Evolutionary conservation across 75 land plant species (phyloP), one percentile per base, ranked within the genome.

Genomic region (Sequoiadendron giganteum): DNA sequence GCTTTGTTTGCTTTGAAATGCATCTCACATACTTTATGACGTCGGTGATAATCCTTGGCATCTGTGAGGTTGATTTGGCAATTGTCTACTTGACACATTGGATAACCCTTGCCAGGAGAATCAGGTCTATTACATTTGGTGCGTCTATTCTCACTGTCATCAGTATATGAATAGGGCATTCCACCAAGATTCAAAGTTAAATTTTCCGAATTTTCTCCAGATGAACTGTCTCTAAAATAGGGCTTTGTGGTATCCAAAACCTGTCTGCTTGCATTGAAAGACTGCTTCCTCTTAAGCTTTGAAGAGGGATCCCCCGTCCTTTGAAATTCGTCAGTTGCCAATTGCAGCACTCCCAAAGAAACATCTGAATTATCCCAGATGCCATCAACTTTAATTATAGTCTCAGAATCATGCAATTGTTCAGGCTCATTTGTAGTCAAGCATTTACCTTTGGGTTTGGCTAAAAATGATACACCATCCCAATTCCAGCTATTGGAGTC

Each of bases 11-110:
- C 91, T 89, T 97, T 97, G 84, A 95, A 96, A 78, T 97, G 99
- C 52, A 87, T 52, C 89, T 96, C 97, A 61, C 99, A 97, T 3
- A 97, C 99, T 89, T 97, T 97, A 85, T 97, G 97, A 54, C 95
- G 90, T 76, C 96, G 91, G 81, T 97, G 99, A 86, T 97, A 97
- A 83, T 96, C 96, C 87, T 96, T 96, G 32, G 96, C 97, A 36
- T 83, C 86, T 10, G 95, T 91, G 13, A 96, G 92, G 94, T 96
- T 95, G 45, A 93, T 92, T 45, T 88, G 92, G 88, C 96, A 96
- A 85, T 94, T 90, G 85, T 96, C 96, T 43, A 94, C 98, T 89
- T 96, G 98, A 83, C 98, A 96, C 93, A 92, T 92, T 0, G 95
- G 96, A 86, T 93, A 90, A n/a, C 90, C 61, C 36, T n/a, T 83